Base-by-base conservation (phyloP, 768 basidiomycete genomes). In the Naganishia vishniacii region DNA sequence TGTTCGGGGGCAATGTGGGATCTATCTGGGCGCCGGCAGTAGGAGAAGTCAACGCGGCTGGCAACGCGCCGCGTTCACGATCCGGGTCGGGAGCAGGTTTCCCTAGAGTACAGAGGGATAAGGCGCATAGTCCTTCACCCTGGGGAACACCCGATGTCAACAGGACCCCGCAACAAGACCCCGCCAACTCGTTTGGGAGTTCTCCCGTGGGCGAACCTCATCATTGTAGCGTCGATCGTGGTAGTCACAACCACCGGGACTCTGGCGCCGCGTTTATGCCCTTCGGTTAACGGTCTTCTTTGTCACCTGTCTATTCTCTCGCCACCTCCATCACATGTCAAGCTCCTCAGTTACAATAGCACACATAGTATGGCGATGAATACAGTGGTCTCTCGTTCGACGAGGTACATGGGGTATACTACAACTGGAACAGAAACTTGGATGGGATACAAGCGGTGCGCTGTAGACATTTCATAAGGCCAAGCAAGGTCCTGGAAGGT, bases 1-100 rank as follows among this genome's bases (percentile, higher is more conserved):
- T 48, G 26, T 56, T 56, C 37, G 53, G 53, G 4, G 53, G 53
- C 53, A 56, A 56, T n/a, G 28, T 49, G 34, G 62, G 34, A 16
- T 63, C 62, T 23, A 63, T 63, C 49, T 63, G 62, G 62, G 51
- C 62, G n/a, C 48, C 48, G 1, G 62, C 53, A 9, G 2, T 56
- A 7, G 62, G 37, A 18, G 48, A 29, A 63, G 42, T 46, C 46
- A 63, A 46, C 41, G 34, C 25, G 28, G 42, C 41, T 11, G 62
- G 62, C 20, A 49, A 51, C 11, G 26, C 56, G 26, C 26, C 40
- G 25, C 44, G 62, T 28, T 53, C 62, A 0, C 48, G 49, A 26
- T 63, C 62, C 8, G 62, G 62, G 5, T 63, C 62, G 6, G 62
- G 62, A n/a, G 53, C 34, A 23, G 53, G 53, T 3, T 63, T 63